A percentile compares a stretch with the other conserved stretches of the same genome.
phyloP scores from a whole-genome alignment of 495 filamentous ascomycete genomes.

The Amniculicola lignicola region DNA sequence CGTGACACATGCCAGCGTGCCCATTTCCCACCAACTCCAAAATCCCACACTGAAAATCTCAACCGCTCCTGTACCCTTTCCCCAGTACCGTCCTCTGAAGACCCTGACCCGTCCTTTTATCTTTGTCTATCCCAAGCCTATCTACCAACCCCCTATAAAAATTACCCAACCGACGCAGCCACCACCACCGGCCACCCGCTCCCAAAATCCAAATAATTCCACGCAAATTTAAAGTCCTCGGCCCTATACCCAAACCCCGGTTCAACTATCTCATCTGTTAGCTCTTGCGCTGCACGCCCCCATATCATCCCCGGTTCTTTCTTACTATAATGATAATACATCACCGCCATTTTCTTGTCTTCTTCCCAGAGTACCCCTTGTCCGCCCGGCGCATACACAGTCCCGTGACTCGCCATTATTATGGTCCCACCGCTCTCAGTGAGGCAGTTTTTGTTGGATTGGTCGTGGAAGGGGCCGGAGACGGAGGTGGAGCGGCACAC shows the following conservation, averaged over 20 bases:
- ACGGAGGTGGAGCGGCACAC: constrained; percentile 56
- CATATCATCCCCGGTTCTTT: neutral
- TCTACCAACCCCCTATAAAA: no score
- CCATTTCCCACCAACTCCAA: no score
- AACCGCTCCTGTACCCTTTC: no score
- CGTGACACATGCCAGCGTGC: no score
- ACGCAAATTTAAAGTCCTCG: constrained; percentile 19
- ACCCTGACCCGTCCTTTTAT: no score
- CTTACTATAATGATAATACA: constrained; percentile 25
- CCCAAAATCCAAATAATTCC: constrained; percentile 21
- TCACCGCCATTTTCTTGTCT: neutral
- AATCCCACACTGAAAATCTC: no score
- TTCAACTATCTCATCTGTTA: constrained; percentile 7
- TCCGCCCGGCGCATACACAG: constrained; percentile 67
- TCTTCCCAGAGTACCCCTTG: constrained; percentile 43
- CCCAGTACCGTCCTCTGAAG: no score
- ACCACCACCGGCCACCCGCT: constrained; percentile 18
- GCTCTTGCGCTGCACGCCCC: neutral
- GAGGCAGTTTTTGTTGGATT: constrained; percentile 52
- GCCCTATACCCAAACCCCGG: constrained; percentile 14
- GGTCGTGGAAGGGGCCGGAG: constrained; percentile 50
- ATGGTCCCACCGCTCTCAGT: constrained; percentile 56
- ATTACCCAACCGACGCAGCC: no score
- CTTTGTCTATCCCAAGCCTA: no score
- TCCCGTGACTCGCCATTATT: constrained; percentile 58